phyloP scores from a whole-genome alignment of 2,329 filamentous ascomycete genomes.

The Akanthomyces muscarius region DNA sequence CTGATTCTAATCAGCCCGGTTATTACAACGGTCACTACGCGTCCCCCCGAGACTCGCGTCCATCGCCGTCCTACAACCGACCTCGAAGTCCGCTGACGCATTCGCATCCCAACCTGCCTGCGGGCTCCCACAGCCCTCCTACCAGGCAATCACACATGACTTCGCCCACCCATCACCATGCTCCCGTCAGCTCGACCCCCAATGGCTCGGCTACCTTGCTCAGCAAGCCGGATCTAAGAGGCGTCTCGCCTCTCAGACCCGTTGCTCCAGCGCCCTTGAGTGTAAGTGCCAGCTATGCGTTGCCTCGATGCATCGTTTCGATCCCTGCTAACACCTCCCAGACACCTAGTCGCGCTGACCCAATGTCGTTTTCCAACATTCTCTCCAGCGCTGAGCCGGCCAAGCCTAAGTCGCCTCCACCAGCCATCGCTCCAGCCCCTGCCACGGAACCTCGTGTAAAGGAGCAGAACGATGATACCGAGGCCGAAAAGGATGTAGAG shows the following conservation, averaged over 20 bases:
- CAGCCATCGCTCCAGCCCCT: conserved; percentile 30
- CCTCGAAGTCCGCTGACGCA: conserved; percentile 50
- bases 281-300: conserved; percentile 27
- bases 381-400: conserved; percentile 74
- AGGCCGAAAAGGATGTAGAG: conserved; percentile 32
- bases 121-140: conserved; percentile 41
- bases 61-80: conserved; percentile 39
- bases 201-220: conserved; percentile 39
- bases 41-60: conserved; percentile 35
- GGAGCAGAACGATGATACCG: conserved; percentile 16
- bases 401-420: conserved; percentile 47
- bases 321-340: conserved; percentile 31
- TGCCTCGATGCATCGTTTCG: neutral
- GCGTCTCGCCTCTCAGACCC: conserved; percentile 39
- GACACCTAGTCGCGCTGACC: conserved; percentile 73
- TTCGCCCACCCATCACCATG: conserved; percentile 47
- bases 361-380: conserved; percentile 96
- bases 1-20: conserved; percentile 39
- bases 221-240: conserved; percentile 38
- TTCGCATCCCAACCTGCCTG: conserved; percentile 42
- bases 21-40: conserved; percentile 49
- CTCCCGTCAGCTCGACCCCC: conserved; percentile 35
- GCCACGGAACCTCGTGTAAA: conserved; percentile 26
- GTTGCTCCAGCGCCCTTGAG: conserved; percentile 32
- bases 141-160: conserved; percentile 38